phyloP scores from a whole-genome alignment of 306 rosid genomes.

The Vigna nakashimae region DNA sequence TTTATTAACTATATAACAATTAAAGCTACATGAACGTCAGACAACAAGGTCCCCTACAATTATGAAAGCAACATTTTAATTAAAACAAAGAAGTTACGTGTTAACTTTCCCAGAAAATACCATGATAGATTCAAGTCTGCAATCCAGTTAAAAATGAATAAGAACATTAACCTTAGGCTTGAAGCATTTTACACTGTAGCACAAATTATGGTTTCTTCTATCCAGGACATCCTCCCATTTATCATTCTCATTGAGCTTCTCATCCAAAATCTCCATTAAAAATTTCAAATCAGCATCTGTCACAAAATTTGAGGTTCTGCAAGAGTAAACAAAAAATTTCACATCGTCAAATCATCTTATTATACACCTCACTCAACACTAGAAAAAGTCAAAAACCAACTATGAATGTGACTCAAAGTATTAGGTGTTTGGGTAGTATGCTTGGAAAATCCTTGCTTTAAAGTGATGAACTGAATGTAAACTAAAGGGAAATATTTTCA shows the following conservation, averaged over 20 bases:
- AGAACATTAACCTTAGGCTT: constrained; percentile 73
- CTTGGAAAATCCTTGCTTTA: not conserved
- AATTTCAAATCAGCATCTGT: constrained; percentile 76
- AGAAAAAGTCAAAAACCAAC: constrained; percentile 12
- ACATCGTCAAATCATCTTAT: constrained; percentile 39
- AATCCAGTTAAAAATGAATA: constrained; percentile 18
- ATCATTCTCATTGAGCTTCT: constrained; percentile 55
- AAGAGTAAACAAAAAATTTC: constrained; percentile 43
- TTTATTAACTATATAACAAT: constrained; percentile 32
- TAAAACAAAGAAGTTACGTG: constrained; percentile 5
- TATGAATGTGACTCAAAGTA: constrained; percentile 26
- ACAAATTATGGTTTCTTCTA: constrained; percentile 62
- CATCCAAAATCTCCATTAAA: constrained; percentile 69
- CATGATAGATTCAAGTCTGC: constrained; percentile 23
- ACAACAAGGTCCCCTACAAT: constrained; percentile 8
- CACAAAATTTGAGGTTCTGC: constrained; percentile 70
- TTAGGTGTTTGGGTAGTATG: not conserved
- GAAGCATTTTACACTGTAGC: constrained; percentile 83
- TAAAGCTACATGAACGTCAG: constrained; percentile 28
- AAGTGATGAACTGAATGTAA: constrained; percentile 22
- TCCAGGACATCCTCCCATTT: constrained; percentile 82
- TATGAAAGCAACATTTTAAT: constrained; percentile 23
- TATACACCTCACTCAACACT: constrained; percentile 6
- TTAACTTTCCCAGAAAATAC: constrained; percentile 20
- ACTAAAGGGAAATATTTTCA: not conserved